phyloP scores from a whole-genome alignment of 768 basidiomycete genomes.

The Kockovaella imperatae region DNA sequence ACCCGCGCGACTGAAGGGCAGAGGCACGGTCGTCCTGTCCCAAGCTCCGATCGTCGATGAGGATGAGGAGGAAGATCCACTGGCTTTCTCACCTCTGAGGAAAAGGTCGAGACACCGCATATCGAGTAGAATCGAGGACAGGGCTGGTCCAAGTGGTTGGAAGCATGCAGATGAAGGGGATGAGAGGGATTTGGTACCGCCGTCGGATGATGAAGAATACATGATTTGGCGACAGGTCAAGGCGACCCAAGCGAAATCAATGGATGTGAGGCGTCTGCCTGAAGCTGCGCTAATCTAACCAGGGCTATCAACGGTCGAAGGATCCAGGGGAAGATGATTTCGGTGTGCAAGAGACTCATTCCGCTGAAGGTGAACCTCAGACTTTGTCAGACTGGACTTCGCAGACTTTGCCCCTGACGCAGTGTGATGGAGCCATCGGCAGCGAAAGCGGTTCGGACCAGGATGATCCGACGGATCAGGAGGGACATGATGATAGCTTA shows the following conservation, averaged over 20 bases:
- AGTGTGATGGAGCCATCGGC: no score
- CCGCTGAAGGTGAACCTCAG: no score
- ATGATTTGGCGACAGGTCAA: slow-evolving; percentile 14
- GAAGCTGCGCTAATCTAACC: no score
- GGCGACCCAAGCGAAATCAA: not conserved
- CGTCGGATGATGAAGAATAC: slow-evolving; percentile 29
- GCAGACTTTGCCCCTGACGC: no score
- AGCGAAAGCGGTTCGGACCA: no score
- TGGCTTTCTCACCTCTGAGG: slow-evolving; percentile 7
- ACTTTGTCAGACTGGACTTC: no score
- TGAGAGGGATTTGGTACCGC: slow-evolving; percentile 24
- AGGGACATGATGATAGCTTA: no score
- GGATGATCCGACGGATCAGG: no score
- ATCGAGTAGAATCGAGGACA: not conserved
- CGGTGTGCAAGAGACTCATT: no score
- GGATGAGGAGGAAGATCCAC: slow-evolving; percentile 11
- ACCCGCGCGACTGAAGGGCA: no score
- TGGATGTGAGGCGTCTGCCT: not conserved
- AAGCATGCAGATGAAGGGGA: not conserved
- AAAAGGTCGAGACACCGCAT: not conserved
- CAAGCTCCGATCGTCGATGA: not conserved
- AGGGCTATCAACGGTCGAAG: no score
- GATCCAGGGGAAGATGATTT: no score
- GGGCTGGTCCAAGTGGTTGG: not conserved
- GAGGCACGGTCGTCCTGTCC: not conserved